A percentile compares a stretch with the other conserved stretches of the same genome.
These are phyloP conservation scores for Aegilops sharonensis DNA, from an alignment of 176 grass and related monocot species.

Conservation along the genomic window DNA sequence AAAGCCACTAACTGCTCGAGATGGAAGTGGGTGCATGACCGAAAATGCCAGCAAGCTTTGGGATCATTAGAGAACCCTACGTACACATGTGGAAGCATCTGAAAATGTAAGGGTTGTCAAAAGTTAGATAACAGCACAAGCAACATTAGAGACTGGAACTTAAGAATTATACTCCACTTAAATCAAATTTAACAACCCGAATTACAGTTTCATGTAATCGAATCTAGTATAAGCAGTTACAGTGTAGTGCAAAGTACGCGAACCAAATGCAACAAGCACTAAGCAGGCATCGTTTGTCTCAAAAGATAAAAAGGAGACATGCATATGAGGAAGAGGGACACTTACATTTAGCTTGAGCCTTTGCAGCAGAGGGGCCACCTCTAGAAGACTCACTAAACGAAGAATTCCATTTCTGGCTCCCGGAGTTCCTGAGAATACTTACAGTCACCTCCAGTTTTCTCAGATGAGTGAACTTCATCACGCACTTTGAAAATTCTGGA, in stretches of 20 bases:
- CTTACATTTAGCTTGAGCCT: too few species aligned
- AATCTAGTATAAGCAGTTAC: too few species aligned
- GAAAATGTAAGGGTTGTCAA: not conserved
- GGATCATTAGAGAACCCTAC: not conserved
- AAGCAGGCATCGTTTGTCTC: too few species aligned
- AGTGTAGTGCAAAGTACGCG: too few species aligned
- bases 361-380: not conserved
- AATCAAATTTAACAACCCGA: too few species aligned
- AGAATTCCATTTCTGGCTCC: not conserved
- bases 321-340: too few species aligned
- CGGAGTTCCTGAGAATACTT: not conserved
- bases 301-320: too few species aligned
- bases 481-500: not conserved
- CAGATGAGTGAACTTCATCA: not conserved
- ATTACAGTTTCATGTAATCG: too few species aligned
- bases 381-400: constrained; percentile 1
- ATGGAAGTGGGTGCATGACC: not conserved
- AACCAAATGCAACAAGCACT: too few species aligned
- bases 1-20: not conserved
- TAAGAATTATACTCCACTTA: too few species aligned
- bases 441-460: not conserved
- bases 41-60: not conserved
- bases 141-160: too few species aligned
- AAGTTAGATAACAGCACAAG: too few species aligned
- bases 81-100: not conserved